These are phyloP conservation scores for Candida hispaniensis DNA, from an alignment of 805 yeast genomes.

Conservation along the genomic window DNA sequence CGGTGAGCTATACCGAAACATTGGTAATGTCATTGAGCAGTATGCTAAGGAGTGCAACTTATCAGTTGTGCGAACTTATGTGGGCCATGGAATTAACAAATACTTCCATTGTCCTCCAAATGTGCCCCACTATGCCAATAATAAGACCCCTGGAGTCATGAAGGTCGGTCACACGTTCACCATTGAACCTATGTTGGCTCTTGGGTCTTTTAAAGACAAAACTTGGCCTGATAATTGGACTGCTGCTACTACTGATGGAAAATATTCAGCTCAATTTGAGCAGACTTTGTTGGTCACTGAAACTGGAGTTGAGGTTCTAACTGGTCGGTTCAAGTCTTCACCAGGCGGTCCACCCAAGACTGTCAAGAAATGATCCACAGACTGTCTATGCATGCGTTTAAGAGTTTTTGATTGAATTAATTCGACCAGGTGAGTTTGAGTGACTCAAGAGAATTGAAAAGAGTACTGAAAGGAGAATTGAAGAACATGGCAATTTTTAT, in stretches of 20 bases:
- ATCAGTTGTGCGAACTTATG: constrained; percentile 79
- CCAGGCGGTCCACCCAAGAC: constrained; percentile 61
- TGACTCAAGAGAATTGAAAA: too few species aligned
- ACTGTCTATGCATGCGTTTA: too few species aligned
- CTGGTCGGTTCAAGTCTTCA: constrained; percentile 65
- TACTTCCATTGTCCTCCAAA: constrained; percentile 88
- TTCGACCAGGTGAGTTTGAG: too few species aligned
- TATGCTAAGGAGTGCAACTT: constrained; percentile 70
- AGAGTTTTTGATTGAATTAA: too few species aligned
- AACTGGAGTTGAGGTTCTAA: constrained; percentile 80
- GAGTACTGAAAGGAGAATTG: neutral
- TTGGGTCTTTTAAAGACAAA: constrained; percentile 69
- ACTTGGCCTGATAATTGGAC: constrained; percentile 99
- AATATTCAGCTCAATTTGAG: constrained; percentile 81
- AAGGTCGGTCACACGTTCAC: constrained; percentile 96
- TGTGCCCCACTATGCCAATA: constrained; percentile 87
- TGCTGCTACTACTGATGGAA: constrained; percentile 81
- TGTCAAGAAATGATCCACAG: too few species aligned
- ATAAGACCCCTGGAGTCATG: constrained; percentile 87
- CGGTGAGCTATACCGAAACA: constrained; percentile 73
- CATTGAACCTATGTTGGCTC: constrained; percentile 92
- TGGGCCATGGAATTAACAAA: constrained; percentile 87
- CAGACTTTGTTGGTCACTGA: constrained; percentile 90
- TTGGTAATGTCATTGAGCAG: constrained; percentile 81
- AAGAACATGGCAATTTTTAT: neutral